Evolutionary conservation across 306 rosid species (phyloP), one percentile per base, ranked within the genome.

Genomic region (Lablab purpureus): DNA sequence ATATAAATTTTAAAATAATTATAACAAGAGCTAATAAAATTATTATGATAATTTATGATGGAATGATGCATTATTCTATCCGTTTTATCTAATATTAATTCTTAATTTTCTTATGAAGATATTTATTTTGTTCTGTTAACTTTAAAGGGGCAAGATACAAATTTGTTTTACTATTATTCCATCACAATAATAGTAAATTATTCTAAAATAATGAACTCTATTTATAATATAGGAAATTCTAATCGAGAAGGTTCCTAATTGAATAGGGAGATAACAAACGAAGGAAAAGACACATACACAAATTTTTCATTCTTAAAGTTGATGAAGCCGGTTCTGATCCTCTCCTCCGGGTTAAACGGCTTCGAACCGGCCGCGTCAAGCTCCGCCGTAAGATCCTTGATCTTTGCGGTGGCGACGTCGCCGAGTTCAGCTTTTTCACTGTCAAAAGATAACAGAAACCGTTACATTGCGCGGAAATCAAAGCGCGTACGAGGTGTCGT

Each of bases 231-330:
- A 41, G 59, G 34, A 54, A 52, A 18, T 40, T 77, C 19, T 10
- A 0, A 55, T 27, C 7, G 17, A 32, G 25, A 67, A 71, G 49
- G 51, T 78, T 77, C 69, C n/a, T 59, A 70, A 59, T 6, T 46
- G 17, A 9, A 54, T 12, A 47, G 19, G 14, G 14, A 54, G 32
- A 46, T 27, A n/a, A 43, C 14, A 55, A 66, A 2, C 2, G 14
- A 67, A 50, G 37, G 37, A 28, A 32, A 71, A 34, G 25, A 67
- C 21, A 66, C 91, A 79, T 89, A 96, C 99, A 81, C 84, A 27
- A 59, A 96, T 87, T 96, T 96, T 83, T 90, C 90, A 6, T 23
- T 88, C 92, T 84, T 96, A 78, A 96, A 96, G 5, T 76, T 87
- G 14, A 28, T 2, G 83, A 96, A 96, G 0, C 99, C 99, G 82